Percentiles rank a stretch among this genome's conserved stretches.
Conservation (phyloP, 73 alveolate species). For the Halteria grandinella region DNA sequence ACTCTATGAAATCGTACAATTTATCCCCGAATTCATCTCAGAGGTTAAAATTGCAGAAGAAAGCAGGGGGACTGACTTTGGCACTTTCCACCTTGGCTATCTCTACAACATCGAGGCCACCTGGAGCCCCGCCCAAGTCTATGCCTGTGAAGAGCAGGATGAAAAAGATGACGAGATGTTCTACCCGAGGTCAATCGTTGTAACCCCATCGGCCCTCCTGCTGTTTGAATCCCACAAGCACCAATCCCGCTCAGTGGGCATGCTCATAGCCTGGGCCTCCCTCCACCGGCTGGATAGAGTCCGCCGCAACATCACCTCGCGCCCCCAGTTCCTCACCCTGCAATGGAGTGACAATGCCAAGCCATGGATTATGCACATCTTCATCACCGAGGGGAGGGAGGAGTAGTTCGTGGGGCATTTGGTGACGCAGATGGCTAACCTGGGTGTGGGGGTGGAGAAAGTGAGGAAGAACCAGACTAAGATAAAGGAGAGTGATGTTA, state of each 20-base stretch:
- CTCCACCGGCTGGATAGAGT: constrained; percentile 53
- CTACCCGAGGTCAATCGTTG: constrained; percentile 26
- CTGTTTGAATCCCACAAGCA: constrained; percentile 32
- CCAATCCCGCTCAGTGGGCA: constrained; percentile 40
- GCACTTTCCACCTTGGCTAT: constrained; percentile 59
- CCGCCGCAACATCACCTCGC: constrained; percentile 36
- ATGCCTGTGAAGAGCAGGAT: constrained; percentile 40
- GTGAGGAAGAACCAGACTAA: constrained; percentile 7
- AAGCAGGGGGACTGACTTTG: constrained; percentile 22
- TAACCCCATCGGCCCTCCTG: constrained; percentile 55
- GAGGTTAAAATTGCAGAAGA: constrained; percentile 27
- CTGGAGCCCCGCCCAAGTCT: constrained; percentile 45
- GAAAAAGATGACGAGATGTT: constrained; percentile 32
- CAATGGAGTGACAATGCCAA: constrained; percentile 56
- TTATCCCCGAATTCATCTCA: constrained; percentile 54
- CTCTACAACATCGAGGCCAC: constrained; percentile 30
- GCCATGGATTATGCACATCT: constrained; percentile 25
- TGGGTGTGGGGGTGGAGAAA: constrained; percentile 63
- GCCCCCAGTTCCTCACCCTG: constrained; percentile 50
- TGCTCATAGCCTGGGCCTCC: constrained; percentile 62
- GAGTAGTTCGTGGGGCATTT: constrained; percentile 30
- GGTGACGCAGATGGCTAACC: constrained; percentile 27
- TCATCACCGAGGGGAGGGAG: constrained; percentile 1
- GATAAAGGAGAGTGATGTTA: constrained; percentile 57
- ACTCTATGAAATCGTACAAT: constrained; percentile 43